Percentiles rank a stretch among this genome's conserved stretches.
Evolutionary conservation across 2,329 filamentous ascomycete genomes (phyloP).

Genomic region (Endocalyx cinctus): DNA sequence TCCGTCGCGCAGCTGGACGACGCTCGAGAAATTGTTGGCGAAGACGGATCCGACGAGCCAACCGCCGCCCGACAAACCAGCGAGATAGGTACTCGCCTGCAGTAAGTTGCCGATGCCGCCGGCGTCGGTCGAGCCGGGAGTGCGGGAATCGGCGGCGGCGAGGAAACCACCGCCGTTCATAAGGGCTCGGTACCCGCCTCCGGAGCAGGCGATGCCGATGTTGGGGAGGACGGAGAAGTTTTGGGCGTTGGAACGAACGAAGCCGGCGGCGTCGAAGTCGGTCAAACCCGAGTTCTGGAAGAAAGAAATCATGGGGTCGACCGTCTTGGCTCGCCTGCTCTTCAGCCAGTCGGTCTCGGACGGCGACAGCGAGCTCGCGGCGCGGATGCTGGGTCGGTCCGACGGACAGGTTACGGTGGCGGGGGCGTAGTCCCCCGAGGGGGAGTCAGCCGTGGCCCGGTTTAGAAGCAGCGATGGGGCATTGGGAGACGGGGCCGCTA

Average conservation of each 20-base stretch:
- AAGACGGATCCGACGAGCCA: conserved; percentile 74
- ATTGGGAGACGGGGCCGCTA: background rate
- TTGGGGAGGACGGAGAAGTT: conserved; percentile 52
- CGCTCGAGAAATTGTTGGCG: conserved; percentile 70
- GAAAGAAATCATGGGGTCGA: conserved; percentile 70
- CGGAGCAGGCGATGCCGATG: conserved; percentile 64
- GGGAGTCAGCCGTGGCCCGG: conserved; percentile 35
- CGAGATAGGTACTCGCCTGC: conserved; percentile 67
- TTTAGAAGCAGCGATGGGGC: conserved; percentile 7
- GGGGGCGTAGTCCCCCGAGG: conserved; percentile 65
- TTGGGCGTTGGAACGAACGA: conserved; percentile 61
- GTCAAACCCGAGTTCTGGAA: conserved; percentile 67
- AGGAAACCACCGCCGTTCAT: conserved; percentile 66
- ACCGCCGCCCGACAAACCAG: conserved; percentile 68
- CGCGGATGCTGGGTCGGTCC: conserved; percentile 63
- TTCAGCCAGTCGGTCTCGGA: conserved; percentile 72
- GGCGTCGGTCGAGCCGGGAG: conserved; percentile 49
- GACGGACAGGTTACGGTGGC: conserved; percentile 63
- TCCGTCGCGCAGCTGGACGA: conserved; percentile 34
- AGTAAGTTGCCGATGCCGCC: conserved; percentile 65
- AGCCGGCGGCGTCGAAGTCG: conserved; percentile 56
- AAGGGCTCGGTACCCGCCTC: conserved; percentile 68
- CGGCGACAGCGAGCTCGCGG: conserved; percentile 56
- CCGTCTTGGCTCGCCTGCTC: conserved; percentile 65
- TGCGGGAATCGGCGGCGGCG: conserved; percentile 64